Evolutionary conservation across 208 protist genomes (phyloP), one percentile per base, ranked within the genome.

Genomic region (Trypanosoma theileri): DNA sequence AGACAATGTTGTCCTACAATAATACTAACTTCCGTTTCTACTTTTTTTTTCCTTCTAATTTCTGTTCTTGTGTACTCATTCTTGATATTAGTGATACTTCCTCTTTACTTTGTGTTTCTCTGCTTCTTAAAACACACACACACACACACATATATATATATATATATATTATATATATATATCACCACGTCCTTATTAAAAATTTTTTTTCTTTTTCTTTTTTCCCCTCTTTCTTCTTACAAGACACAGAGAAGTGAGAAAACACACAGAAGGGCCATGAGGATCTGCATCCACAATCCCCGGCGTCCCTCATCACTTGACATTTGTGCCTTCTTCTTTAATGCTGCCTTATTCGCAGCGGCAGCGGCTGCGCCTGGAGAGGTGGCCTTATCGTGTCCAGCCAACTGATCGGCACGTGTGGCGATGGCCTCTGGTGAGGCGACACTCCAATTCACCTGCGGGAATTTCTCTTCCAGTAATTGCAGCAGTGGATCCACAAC

Each of bases 191-290:
- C 44, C 44, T 21, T 9, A 50, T 17, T 21, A 45, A 61, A 53
- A 46, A 31, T 24, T 48, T n/a, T n/a, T 1, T 11, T 35, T 1
- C 6, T 48, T n/a, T 48, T 14, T 48, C 3, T 48, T 9, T 11
- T 48, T 48, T 17, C 11, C 44, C 44, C 16, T 9, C 10, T 48
- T 48, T n/a, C 13, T 3, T 9, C 21, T 79, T 84, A 86, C 54
- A 93, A 48, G 17, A 93, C 66, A 40, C 82, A 89, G 9, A 93
- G 77, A 3, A 93, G 57, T 28, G 78, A 81, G 62, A 93, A 89
- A 64, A 93, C 14, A 26, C 74, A 71, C 14, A 92, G 77, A 35
- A 92, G 73, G 13, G 79, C 79, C 65, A 90, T 67, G 54, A 93
- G 73, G 28, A 85, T 69, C 19, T 72, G 80, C 9, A 66, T 81